Evolutionary conservation across 192 early-diverging fungal species (phyloP).

Genomic region (Umbelopsis sp.): DNA sequence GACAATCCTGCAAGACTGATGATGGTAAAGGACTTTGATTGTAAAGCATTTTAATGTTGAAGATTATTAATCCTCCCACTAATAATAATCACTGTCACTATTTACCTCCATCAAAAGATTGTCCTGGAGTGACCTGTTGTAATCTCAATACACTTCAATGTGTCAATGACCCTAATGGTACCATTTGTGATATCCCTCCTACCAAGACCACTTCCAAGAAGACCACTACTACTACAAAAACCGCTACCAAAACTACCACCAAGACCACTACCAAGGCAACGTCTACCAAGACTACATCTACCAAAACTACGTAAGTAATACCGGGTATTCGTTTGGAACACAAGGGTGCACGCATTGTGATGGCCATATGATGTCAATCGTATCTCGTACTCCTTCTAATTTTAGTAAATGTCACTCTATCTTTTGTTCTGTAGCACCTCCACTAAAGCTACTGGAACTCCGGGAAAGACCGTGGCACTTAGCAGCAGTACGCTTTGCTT

Average conservation of each 20-base stretch:
- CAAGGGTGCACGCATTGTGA: too few relatives aligned
- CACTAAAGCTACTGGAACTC: not conserved
- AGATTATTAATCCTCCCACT: not conserved
- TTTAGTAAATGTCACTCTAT: not conserved
- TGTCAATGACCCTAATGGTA: slow-evolving; percentile 16
- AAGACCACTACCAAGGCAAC: not conserved
- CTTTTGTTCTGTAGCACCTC: not conserved
- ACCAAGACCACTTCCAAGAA: slow-evolving; percentile 8
- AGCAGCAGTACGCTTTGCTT: slow-evolving; percentile 27
- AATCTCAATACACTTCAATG: slow-evolving; percentile 18
- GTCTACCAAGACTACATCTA: slow-evolving; percentile 1
- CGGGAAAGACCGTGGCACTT: slow-evolving; percentile 7
- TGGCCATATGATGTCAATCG: not conserved
- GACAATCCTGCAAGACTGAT: slow-evolving; percentile 5
- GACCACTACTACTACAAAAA: slow-evolving; percentile 1
- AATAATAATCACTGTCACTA: not conserved
- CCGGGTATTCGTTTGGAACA: too few relatives aligned
- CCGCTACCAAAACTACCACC: not conserved
- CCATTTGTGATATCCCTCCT: slow-evolving; percentile 17
- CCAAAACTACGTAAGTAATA: slow-evolving; percentile 12
- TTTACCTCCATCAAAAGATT: not conserved
- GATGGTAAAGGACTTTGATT: not conserved
- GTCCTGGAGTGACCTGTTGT: slow-evolving; percentile 13
- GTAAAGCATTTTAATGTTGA: not conserved
- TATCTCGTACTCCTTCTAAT: not conserved